A percentile compares a stretch with the other conserved stretches of the same genome.
Conservation (phyloP, 1,139 yeast genomes). For the Saccharomyces hybrid region DNA sequence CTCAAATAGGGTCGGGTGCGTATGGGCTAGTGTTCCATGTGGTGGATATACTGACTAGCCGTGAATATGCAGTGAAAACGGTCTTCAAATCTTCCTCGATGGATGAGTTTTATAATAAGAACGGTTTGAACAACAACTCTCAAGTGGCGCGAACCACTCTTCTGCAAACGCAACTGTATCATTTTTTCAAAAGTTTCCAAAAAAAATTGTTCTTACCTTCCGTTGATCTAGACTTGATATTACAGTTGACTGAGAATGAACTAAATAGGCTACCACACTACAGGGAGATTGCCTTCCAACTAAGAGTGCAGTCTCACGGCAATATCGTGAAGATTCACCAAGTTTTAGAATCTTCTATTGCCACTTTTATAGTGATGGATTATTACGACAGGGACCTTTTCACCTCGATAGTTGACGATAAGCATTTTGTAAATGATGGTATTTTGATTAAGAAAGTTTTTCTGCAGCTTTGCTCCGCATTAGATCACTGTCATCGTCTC, state of each 20-base stretch:
- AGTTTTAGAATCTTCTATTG: conserved; percentile 51
- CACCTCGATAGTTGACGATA: conserved; percentile 65
- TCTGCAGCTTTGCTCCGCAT: conserved; percentile 65
- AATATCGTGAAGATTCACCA: conserved; percentile 69
- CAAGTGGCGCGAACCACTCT: conserved; percentile 25
- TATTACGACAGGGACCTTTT: conserved; percentile 76
- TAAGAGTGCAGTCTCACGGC: conserved; percentile 69
- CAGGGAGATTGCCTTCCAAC: conserved; percentile 66
- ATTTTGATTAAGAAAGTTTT: conserved; percentile 60
- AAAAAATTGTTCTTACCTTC: conserved; percentile 25
- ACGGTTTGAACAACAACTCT: conserved; percentile 23
- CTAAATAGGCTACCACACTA: conserved; percentile 24
- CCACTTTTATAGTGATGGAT: conserved; percentile 72
- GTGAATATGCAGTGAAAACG: conserved; percentile 65
- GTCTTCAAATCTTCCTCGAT: conserved; percentile 40
- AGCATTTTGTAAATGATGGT: conserved; percentile 30
- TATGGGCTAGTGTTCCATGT: conserved; percentile 80
- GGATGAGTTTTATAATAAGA: conserved; percentile 5
- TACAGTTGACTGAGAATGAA: conserved; percentile 19
- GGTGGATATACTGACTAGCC: conserved; percentile 43
- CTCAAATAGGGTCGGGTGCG: conserved; percentile 73
- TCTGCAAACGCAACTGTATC: conserved; percentile 24
- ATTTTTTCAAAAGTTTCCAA: conserved; percentile 23
- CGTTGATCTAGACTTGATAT: conserved; percentile 27
- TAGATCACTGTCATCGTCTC: conserved; percentile 58